Conservation (phyloP, 495 filamentous ascomycete species). For the Penicillium cosmopolitanum region DNA sequence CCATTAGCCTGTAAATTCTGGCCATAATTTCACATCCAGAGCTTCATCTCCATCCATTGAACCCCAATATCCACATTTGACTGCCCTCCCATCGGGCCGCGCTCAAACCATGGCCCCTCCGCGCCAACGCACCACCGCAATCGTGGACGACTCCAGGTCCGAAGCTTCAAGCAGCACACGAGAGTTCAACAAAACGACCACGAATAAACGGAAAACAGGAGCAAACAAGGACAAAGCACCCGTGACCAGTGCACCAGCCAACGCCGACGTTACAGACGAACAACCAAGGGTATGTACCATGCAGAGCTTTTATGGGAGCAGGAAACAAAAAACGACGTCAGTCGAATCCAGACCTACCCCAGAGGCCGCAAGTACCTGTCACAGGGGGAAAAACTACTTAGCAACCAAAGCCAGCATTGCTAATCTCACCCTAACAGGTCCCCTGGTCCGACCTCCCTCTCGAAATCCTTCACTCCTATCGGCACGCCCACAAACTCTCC, state of each 20-base stretch:
- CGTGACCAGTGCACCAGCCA: conserved; percentile 42
- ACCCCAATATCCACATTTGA: conserved; percentile 1
- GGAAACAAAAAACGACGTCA: conserved; percentile 9
- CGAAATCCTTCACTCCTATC: conserved; percentile 77
- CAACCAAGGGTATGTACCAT: conserved; percentile 39
- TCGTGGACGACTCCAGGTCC: conserved; percentile 56
- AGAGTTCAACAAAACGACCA: conserved; percentile 41
- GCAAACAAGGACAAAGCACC: conserved; percentile 35
- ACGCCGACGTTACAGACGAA: conserved; percentile 29
- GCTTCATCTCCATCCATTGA: conserved; percentile 15
- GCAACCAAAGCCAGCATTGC: neutral
- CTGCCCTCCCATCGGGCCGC: conserved; percentile 11
- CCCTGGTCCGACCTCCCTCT: conserved; percentile 75
- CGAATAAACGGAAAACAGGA: conserved; percentile 39
- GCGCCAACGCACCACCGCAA: conserved; percentile 46
- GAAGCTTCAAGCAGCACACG: conserved; percentile 57
- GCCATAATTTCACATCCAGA: conserved; percentile 3
- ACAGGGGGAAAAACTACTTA: neutral
- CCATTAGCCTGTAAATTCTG: neutral
- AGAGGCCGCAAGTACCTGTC: neutral
- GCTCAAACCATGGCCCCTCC: conserved; percentile 47
- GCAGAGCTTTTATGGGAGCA: conserved; percentile 5
- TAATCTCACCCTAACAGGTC: conserved; percentile 43
- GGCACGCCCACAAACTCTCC: conserved; percentile 73
- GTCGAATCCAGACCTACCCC: neutral